phyloP scores from a whole-genome alignment of 352 stramenopile genomes.

The Plasmopara halstedii region DNA sequence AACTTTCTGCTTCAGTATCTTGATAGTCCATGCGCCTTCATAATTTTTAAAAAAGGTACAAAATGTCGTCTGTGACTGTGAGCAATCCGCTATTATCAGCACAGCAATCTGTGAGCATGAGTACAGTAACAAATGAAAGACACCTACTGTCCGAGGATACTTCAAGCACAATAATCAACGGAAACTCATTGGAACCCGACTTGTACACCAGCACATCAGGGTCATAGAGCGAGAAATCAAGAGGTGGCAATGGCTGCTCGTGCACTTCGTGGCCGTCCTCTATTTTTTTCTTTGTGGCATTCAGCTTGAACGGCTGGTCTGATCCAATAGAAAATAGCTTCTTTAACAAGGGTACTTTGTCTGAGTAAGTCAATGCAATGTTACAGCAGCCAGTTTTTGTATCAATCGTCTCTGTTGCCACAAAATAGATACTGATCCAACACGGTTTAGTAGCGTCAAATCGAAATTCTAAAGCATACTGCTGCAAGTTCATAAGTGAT shows the following conservation, averaged over 20 bases:
- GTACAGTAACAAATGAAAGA: not conserved
- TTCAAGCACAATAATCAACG: constrained; percentile 64
- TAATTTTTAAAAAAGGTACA: constrained; percentile 53
- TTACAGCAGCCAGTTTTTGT: constrained; percentile 52
- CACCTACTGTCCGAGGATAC: constrained; percentile 35
- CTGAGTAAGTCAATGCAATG: constrained; percentile 41
- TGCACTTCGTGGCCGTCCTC: constrained; percentile 8
- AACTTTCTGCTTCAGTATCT: constrained; percentile 84
- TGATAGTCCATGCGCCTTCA: constrained; percentile 41
- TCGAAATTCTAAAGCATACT: constrained; percentile 53
- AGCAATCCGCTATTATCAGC: constrained; percentile 17
- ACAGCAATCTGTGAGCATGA: constrained; percentile 4
- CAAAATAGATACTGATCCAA: constrained; percentile 51
- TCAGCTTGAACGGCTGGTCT: constrained; percentile 42
- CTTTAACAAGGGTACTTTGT: constrained; percentile 30
- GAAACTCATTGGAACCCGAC: constrained; percentile 33
- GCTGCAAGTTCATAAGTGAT: constrained; percentile 9
- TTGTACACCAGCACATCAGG: constrained; percentile 43
- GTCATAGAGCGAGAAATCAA: constrained; percentile 39
- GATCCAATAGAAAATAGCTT: constrained; percentile 43
- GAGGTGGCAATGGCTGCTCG: constrained; percentile 10
- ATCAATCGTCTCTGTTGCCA: constrained; percentile 62
- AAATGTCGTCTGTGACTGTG: constrained; percentile 78
- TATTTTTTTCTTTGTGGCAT: constrained; percentile 1
- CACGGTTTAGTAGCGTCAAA: constrained; percentile 78